A percentile compares a stretch with the other conserved stretches of the same genome.
Evolutionary conservation across 345 rosid species (phyloP).

Genomic region (Gossypioides kirkii): DNA sequence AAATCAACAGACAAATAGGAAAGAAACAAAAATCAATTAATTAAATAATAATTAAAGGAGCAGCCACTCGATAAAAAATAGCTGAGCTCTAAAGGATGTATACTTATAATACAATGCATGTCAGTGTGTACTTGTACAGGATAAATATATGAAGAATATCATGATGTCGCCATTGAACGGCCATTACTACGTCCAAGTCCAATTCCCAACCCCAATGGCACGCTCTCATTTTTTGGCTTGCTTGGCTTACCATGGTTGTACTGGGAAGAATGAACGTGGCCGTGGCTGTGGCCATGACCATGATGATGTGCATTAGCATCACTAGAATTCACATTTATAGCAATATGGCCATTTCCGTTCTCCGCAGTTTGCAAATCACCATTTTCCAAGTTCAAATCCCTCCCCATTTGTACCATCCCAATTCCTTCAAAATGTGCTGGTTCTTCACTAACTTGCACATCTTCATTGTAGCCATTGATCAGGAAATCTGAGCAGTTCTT

Average conservation of each 20-base stretch:
- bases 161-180: conserved; percentile 40
- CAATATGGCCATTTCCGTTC: conserved; percentile 61
- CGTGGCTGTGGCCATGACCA: not conserved
- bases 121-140: not conserved
- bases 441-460: conserved; percentile 53
- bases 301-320: conserved; percentile 30
- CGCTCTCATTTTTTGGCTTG: conserved; percentile 38
- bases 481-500: conserved; percentile 91
- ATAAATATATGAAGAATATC: conserved; percentile 3
- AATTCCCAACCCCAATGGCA: conserved; percentile 48
- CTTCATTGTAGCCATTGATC: conserved; percentile 80
- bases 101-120: conserved; percentile 39
- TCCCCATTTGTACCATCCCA: conserved; percentile 68
- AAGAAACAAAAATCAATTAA: not conserved
- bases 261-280: not conserved
- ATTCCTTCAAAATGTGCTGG: conserved; percentile 55
- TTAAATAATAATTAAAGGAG: not conserved
- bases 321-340: conserved; percentile 45
- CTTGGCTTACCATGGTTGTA: conserved; percentile 8
- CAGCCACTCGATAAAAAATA: conserved; percentile 18
- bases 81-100: conserved; percentile 11
- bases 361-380: conserved; percentile 33
- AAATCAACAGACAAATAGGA: not conserved
- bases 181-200: conserved; percentile 56
- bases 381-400: conserved; percentile 43